Evolutionary conservation across 441 rosid species (phyloP), one percentile per base, ranked within the genome.

Genomic region (Adansonia gregorii): DNA sequence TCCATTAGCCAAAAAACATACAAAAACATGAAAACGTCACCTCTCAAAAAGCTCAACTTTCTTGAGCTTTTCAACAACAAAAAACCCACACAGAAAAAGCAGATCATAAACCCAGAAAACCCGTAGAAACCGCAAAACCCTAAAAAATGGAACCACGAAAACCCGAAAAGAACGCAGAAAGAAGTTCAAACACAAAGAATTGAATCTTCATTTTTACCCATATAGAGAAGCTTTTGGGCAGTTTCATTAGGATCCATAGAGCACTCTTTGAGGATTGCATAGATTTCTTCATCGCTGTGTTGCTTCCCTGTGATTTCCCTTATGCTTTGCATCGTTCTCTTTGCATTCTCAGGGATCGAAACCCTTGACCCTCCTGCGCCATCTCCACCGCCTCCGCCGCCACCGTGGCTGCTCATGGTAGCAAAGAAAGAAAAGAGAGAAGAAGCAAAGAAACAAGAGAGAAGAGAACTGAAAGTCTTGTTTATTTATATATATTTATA

Each of bases 241-340:
- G 96, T 90, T 81, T 94, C 98, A 76, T 89, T 72, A 52, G 96
- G 94, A 90, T 94, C 97, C 89, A 90, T 85, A 7, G 85, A 78
- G 73, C 91, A 94, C 31, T 90, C 95, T 48, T 64, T 84, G 76
- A 90, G 93, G 79, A 87, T 86, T 48, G 94, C 70, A 84, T 84
- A 91, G 82, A 91, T 88, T 78, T 94, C 97, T 49, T 94, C 95
- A 84, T 94, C 97, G 77, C 87, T 86, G 85, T 91, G 97, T 72
- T 89, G 93, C 81, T 88, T 91, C 4, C 91, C 93, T 0, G 96
- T 88, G 78, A 87, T 88, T 86, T 94, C 98, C 46, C 93, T 84
- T 14, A 94, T 91, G 82, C 78, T 85, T 22, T 84, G 89, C 52
- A 94, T 86, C 15, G 88, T 90, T 75, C 71, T 45, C 71, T 76